A percentile compares a stretch with the other conserved stretches of the same genome.
phyloP scores from a whole-genome alignment of 73 alveolate genomes.

The Paramecium tetraurelia region DNA sequence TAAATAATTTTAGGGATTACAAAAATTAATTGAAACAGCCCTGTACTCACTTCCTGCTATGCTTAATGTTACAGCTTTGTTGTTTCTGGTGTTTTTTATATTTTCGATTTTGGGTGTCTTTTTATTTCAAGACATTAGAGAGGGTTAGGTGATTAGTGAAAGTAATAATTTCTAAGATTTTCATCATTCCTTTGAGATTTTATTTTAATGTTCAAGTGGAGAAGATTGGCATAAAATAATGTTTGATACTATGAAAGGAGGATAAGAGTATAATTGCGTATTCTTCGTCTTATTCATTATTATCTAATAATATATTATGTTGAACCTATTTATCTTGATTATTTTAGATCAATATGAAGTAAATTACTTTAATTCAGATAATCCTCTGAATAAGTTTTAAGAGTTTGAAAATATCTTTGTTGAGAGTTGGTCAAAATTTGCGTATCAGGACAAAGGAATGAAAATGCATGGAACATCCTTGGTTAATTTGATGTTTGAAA shows the following conservation, averaged over 20 bases:
- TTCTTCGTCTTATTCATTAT: not conserved
- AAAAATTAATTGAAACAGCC: not conserved
- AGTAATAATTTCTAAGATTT: conserved; percentile 24
- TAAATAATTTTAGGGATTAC: not conserved
- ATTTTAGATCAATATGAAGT: conserved; percentile 94
- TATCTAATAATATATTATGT: conserved; percentile 76
- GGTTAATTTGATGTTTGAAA: conserved; percentile 61
- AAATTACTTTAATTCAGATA: conserved; percentile 85
- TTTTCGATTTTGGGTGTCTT: not conserved
- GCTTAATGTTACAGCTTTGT: conserved; percentile 81
- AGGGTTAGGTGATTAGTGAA: not conserved
- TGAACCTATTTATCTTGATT: conserved; percentile 92
- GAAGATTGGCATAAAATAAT: conserved; percentile 87
- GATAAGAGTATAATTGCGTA: not conserved
- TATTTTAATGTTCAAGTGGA: conserved; percentile 79
- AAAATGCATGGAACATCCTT: conserved; percentile 69
- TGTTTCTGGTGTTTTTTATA: conserved; percentile 57
- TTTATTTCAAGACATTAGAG: not conserved
- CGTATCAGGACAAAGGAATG: conserved; percentile 63
- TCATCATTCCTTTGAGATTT: conserved; percentile 42
- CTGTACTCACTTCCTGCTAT: conserved; percentile 69
- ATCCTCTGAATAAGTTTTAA: conserved; percentile 83
- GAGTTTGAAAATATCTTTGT: conserved; percentile 77
- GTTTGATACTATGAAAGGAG: conserved; percentile 75
- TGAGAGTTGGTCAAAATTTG: conserved; percentile 81